phyloP scores from a whole-genome alignment of 139 green algal genomes.

The Chlorella ohadii region DNA sequence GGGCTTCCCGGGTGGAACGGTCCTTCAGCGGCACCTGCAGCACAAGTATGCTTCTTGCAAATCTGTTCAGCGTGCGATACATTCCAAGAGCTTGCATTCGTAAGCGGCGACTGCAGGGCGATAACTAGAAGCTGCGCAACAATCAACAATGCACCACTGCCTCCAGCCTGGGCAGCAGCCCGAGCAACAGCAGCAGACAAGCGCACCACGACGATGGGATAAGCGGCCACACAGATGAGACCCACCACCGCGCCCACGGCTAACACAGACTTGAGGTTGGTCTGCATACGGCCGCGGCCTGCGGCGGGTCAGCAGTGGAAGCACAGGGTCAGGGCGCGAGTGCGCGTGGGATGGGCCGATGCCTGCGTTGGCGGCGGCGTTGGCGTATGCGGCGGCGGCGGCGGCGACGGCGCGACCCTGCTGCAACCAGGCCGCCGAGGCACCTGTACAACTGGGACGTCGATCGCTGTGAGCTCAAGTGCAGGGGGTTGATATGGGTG shows the following conservation, averaged over 20 bases:
- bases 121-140: no score
- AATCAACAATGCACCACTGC: no score
- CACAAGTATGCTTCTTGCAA: not conserved
- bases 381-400: not conserved
- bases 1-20: not conserved
- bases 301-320: not conserved
- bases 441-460: no score
- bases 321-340: no score
- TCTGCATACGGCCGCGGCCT: not conserved
- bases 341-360: no score
- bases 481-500: no score
- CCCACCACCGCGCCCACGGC: conserved; percentile 5
- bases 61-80: no score
- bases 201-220: conserved; percentile 23
- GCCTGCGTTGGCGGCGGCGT: not conserved
- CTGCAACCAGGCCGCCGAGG: no score
- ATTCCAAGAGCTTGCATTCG: no score
- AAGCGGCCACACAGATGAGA: conserved; percentile 2
- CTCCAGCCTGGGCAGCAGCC: not conserved
- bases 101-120: no score
- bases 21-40: conserved; percentile 19
- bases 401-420: not conserved
- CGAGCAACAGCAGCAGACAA: not conserved
- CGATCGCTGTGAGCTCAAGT: no score
- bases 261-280: not conserved